Evolutionary conservation across 106 monocot genomes (phyloP), one percentile per base, ranked within the genome.

Genomic region (Allium cepa): DNA sequence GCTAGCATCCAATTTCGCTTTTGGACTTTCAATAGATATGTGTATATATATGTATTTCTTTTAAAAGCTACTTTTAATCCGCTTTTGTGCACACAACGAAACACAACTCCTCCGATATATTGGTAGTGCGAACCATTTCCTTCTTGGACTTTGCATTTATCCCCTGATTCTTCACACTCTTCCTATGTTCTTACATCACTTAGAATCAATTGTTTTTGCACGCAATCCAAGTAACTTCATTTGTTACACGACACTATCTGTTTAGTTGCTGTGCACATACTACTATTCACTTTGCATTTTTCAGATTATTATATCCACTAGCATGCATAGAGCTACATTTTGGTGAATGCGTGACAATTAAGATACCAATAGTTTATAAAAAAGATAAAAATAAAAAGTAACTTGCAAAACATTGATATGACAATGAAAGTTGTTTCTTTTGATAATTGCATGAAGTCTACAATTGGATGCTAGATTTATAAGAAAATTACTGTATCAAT

Each of bases 101-200:
- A 52, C 68, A 36, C 53, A 55, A 5, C 28, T n/a, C 49, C n/a
- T 7, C 48, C 47, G 14, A 16, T 6, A 68, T 1, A 17, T 36
- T 36, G 36, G 36, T 62, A 45, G 62, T 62, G 36, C 22, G 15
- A 46, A 68, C 56, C 53, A 53, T 56, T 68, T 68, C 68, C 68
- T 56, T 56, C 56, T 68, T 68, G 68, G 68, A 68, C 68, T 68
- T 68, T 26, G 68, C 56, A 68, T 22, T 56, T 28, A 28, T n/a
- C 26, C 50, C 56, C 27, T 56, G 15, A 53, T 68, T 51, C 68
- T 46, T 46, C 56, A 11, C 56, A n/a, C 52, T 26, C 52, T 50
- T 65, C 18, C 3, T 27, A 7, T 11, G 10, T 8, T 46, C 47
- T 14, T 55, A 46, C 68, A 46, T 68, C 68, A 68, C 49, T 51